Percentiles rank a stretch among this genome's conserved stretches.
phyloP scores from a whole-genome alignment of 2,329 filamentous ascomycete species.

The Arthrobotrys conoides region DNA sequence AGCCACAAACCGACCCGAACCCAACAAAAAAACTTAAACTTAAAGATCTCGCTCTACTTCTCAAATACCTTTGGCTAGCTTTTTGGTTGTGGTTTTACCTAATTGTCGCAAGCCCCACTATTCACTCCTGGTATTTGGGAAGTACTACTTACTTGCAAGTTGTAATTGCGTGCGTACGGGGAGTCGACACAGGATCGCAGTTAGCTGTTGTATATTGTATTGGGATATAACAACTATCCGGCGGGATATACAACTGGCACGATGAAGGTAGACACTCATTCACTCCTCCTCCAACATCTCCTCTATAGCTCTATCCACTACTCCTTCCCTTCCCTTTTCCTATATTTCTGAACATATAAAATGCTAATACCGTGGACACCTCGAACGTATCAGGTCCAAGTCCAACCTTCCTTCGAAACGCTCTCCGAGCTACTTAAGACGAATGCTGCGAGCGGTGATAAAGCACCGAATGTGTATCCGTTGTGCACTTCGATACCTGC shows the following conservation, averaged over 20 bases:
- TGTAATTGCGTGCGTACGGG: not conserved
- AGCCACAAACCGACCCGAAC: too few relatives aligned
- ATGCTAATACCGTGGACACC: slow-evolving; percentile 31
- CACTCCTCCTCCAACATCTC: not conserved
- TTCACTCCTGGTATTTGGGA: not conserved
- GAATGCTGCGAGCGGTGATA: slow-evolving; percentile 61
- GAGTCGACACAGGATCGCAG: slow-evolving; percentile 4
- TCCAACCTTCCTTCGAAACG: slow-evolving; percentile 54
- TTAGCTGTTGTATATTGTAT: not conserved
- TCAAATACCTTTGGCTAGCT: too few relatives aligned
- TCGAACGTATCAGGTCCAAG: slow-evolving; percentile 40
- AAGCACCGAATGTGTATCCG: slow-evolving; percentile 81
- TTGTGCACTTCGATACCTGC: slow-evolving; percentile 87
- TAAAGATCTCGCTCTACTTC: not conserved
- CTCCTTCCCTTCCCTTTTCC: not conserved
- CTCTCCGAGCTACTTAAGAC: slow-evolving; percentile 53
- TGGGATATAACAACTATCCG: not conserved
- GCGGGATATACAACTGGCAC: not conserved
- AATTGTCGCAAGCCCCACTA: not conserved
- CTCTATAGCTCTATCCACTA: not conserved
- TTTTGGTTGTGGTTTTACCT: not conserved
- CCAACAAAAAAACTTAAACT: not conserved
- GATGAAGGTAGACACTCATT: not conserved
- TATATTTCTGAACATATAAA: not conserved
- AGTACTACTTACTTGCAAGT: not conserved